These are phyloP conservation scores for Colletotrichum tamarilloi DNA, from an alignment of 2,329 filamentous ascomycete genomes.

Conservation along the genomic window DNA sequence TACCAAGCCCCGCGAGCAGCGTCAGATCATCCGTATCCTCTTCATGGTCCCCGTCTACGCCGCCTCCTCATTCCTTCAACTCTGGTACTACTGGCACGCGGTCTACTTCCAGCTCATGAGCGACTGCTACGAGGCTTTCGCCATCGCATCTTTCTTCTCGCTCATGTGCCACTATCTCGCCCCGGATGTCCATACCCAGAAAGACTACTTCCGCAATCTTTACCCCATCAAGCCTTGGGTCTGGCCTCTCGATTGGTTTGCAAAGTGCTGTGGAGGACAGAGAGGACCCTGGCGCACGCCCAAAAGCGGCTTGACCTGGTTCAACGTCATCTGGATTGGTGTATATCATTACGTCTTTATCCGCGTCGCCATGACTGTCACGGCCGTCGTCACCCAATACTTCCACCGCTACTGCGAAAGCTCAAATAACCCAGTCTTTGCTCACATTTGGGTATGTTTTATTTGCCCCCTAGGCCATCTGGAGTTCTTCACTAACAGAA, in stretches of 20 bases:
- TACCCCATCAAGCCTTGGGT: conserved; percentile 78
- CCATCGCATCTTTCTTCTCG: conserved; percentile 87
- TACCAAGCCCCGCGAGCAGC: conserved; percentile 69
- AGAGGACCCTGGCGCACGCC: conserved; percentile 79
- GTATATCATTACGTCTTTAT: conserved; percentile 90
- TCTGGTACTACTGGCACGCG: conserved; percentile 79
- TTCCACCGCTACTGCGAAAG: conserved; percentile 80
- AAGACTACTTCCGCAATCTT: conserved; percentile 80
- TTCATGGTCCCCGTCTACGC: conserved; percentile 90
- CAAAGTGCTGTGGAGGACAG: conserved; percentile 76
- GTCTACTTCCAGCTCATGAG: conserved; percentile 85
- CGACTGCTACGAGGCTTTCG: conserved; percentile 91
- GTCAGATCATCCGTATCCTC: conserved; percentile 85
- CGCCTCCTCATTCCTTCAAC: conserved; percentile 77
- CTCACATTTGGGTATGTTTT: conserved; percentile 80
- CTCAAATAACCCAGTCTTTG: conserved; percentile 81
- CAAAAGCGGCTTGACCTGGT: conserved; percentile 86
- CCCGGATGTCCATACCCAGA: conserved; percentile 81
- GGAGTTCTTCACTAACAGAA: conserved; percentile 10
- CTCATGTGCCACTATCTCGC: conserved; percentile 85
- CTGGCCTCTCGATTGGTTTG: conserved; percentile 76
- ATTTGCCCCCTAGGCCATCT: conserved; percentile 4
- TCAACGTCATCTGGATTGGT: conserved; percentile 86
- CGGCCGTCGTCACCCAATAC: conserved; percentile 79
- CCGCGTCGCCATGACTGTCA: conserved; percentile 81